phyloP scores from a whole-genome alignment of 176 grass and related monocot genomes.

The Juncus inflexus region DNA sequence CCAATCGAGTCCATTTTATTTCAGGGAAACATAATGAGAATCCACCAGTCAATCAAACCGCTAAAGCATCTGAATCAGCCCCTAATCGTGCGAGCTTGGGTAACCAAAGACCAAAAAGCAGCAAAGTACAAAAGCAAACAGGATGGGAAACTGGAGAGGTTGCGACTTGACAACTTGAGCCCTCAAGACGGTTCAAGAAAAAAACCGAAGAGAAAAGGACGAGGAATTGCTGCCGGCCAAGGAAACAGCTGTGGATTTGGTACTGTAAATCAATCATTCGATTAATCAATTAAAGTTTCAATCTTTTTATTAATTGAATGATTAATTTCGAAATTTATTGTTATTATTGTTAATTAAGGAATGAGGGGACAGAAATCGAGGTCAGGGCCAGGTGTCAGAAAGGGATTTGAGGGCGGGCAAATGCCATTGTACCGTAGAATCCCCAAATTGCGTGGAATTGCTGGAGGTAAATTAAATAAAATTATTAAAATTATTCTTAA shows the following conservation, averaged over 20 bases:
- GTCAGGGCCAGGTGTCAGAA: constrained; percentile 73
- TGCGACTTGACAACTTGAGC: constrained; percentile 74
- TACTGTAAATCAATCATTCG: not conserved
- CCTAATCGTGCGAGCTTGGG: constrained; percentile 19
- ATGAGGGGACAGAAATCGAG: constrained; percentile 96
- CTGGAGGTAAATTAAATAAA: constrained; percentile 45
- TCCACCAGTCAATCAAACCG: constrained; percentile 2
- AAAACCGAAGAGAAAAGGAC: constrained; percentile 66
- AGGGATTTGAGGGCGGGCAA: constrained; percentile 96
- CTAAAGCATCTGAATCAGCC: not conserved
- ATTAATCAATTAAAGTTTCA: not conserved
- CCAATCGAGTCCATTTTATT: not conserved
- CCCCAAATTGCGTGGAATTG: constrained; percentile 87
- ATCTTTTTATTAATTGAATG: not conserved
- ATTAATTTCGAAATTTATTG: not conserved
- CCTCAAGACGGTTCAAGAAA: constrained; percentile 73
- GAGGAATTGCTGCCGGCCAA: constrained; percentile 86
- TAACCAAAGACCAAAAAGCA: not conserved
- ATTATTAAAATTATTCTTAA: no score
- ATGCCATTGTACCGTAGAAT: constrained; percentile 91
- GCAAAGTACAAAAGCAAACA: not conserved
- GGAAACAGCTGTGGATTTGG: constrained; percentile 92
- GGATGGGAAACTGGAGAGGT: constrained; percentile 32
- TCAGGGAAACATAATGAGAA: constrained; percentile 11
- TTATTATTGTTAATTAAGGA: constrained; percentile 7